phyloP scores from a whole-genome alignment of 768 basidiomycete species.

The Rickenella mellea region DNA sequence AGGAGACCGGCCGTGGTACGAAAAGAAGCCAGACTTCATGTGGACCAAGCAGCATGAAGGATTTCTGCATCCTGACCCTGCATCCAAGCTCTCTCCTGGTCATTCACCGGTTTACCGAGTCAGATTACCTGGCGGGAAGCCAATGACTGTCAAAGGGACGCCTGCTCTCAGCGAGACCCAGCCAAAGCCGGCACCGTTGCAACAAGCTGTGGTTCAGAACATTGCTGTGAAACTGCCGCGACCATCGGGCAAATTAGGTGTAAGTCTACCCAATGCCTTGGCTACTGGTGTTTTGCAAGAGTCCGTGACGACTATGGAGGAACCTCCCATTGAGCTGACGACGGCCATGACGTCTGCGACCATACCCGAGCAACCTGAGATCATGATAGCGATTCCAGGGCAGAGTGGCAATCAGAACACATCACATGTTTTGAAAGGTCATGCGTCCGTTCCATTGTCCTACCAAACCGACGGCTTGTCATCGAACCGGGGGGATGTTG shows the following conservation, averaged over 20 bases:
- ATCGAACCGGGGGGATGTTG: no score
- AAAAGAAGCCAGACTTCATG: slow-evolving; percentile 67
- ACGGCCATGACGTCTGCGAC: not conserved
- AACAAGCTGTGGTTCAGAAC: slow-evolving; percentile 7
- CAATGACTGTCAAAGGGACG: slow-evolving; percentile 32
- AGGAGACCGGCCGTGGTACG: slow-evolving; percentile 51
- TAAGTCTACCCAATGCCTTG: slow-evolving; percentile 2
- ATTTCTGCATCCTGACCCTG: slow-evolving; percentile 57
- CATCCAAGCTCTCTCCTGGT: slow-evolving; percentile 48
- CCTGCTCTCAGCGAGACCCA: slow-evolving; percentile 18
- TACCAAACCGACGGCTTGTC: not conserved
- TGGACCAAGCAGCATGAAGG: slow-evolving; percentile 82
- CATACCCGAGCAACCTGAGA: not conserved
- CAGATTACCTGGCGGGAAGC: slow-evolving; percentile 43
- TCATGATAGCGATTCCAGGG: not conserved
- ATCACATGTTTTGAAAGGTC: no score
- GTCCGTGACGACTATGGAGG: slow-evolving; percentile 19
- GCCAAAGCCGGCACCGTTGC: slow-evolving; percentile 3
- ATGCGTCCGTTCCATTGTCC: no score
- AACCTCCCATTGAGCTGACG: slow-evolving; percentile 29
- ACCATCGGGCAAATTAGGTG: slow-evolving; percentile 21
- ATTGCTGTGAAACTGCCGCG: slow-evolving; percentile 41
- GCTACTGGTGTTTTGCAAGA: slow-evolving; percentile 10
- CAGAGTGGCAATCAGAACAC: not conserved
- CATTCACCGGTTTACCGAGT: slow-evolving; percentile 48